Base-by-base conservation (phyloP, 108 stramenopile genomes). In the Skeletonema menzelii region DNA sequence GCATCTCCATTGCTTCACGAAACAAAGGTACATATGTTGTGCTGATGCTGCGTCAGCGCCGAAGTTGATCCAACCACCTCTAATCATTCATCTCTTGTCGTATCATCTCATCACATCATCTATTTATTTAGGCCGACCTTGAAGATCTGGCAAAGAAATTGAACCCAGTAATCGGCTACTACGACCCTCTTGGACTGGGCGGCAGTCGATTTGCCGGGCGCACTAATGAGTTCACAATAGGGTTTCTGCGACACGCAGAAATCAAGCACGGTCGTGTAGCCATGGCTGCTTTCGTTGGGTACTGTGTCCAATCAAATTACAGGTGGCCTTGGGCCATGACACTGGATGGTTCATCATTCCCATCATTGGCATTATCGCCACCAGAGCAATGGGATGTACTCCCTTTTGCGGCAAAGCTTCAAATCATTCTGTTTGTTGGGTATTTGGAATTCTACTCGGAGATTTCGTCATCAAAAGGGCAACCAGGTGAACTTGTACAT, bases 211-310 rank as follows among this genome's bases (percentile, higher is more conserved):
- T 87, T 49, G 86, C 84, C 85, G 85, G 84, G 72, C 30, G 65
- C 11, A 44, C 55, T 30, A 47, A 85, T 12, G 87, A 85, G 46
- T 55, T 46, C 26, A 85, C 87, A 27, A 80, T 87, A 35, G 87
- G 82, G 46, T 87, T 57, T 59, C 69, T 87, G 35, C 74, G 84
- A 59, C 87, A 87, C 13, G 53, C 84, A 12, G 87, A 88, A 72
- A 85, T 88, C 73, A 92, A 91, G 72, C 90, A 91, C 70, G 87
- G 87, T 42, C 84, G 90, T 47, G 83, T 91, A 59, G 87, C 87
- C 73, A 91, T 91, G 90, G 84, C 84, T 58, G 90, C 86, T 47
- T 83, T 87, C 56, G 82, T 91, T 11, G 90, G 90, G 60, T 72
- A 70, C 66, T 66, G 69, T 58, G 83, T 84, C 0, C 86, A 86